Evolutionary conservation across 2,329 filamentous ascomycete genomes (phyloP).

Genomic region (Colletotrichum lentis): DNA sequence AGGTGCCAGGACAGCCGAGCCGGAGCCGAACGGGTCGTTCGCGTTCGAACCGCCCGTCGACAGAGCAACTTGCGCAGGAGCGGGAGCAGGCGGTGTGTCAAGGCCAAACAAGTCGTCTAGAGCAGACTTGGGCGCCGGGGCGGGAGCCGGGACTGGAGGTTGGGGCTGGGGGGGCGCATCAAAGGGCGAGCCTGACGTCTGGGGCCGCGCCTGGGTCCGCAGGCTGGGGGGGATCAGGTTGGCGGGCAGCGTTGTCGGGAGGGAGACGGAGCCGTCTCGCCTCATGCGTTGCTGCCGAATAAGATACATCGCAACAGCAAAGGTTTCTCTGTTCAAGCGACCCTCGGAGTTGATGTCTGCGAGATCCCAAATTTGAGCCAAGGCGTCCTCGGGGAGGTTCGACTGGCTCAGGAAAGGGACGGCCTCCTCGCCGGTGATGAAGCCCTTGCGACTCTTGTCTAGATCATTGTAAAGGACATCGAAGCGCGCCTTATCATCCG

Average conservation of each 20-base stretch:
- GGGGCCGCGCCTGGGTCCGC: conserved; percentile 67
- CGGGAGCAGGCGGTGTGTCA: conserved; percentile 63
- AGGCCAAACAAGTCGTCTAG: conserved; percentile 94
- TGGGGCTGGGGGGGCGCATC: conserved; percentile 52
- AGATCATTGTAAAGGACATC: conserved; percentile 85
- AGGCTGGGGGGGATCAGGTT: conserved; percentile 88
- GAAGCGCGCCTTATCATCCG: conserved; percentile 86
- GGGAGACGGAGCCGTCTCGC: conserved; percentile 64
- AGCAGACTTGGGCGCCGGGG: conserved; percentile 74
- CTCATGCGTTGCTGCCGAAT: conserved; percentile 88
- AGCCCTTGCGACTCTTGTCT: conserved; percentile 81
- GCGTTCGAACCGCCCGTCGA: conserved; percentile 77
- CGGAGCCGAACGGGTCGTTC: conserved; percentile 69
- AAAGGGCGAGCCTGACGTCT: conserved; percentile 63
- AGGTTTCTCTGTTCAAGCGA: conserved; percentile 85
- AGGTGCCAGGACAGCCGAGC: conserved; percentile 55
- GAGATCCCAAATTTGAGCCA: conserved; percentile 97
- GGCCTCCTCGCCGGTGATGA: conserved; percentile 92
- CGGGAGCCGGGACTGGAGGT: conserved; percentile 43
- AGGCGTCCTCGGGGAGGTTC: conserved; percentile 82
- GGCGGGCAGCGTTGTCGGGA: conserved; percentile 80
- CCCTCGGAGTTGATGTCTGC: conserved; percentile 93
- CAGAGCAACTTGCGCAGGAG: conserved; percentile 66
- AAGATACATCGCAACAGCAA: conserved; percentile 96
- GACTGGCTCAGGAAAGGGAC: conserved; percentile 95